Base-by-base conservation (phyloP, 2,329 filamentous ascomycete genomes). In the Microdochium paspali region DNA sequence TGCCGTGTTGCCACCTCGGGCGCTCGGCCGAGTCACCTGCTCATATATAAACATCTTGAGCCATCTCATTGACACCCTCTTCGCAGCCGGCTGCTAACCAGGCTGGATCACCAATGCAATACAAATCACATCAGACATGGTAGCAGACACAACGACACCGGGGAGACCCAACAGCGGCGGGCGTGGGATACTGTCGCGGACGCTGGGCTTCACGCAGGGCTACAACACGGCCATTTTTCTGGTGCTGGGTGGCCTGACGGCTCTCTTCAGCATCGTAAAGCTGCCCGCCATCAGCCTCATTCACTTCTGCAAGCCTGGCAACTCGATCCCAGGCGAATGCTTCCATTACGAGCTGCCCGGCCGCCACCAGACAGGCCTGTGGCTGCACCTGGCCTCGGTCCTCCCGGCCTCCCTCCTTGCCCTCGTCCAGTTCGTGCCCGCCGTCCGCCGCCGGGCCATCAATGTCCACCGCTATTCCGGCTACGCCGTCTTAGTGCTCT, bases 381-480 rank as follows among this genome's bases (percentile, higher is more conserved):
- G 69, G 10, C 49, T 75, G 10, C 74, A 78, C 49, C 58, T 77
- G 3, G 64, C 56, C 3, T 55, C 60, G 12, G 64, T 76, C n/a
- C 56, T 78, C 3, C 73, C 73, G 0, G 72, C 66, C 2, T 59
- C 60, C 9, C 51, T 76, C 2, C 62, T 77, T 4, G 66, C 63
- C 7, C 62, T 67, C 46, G 59, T 73, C 21, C 74, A 77, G 59
- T 77, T 78, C 52, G 56, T 74, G 2, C 74, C 74, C 1, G 52
- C 58, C 4, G 60, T 75, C 30, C 65, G 72, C 1, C 69, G 77
- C 53, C 74, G 68, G 52, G 55, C 63, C 46, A 62, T 79, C 1
- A 49, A 76, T 2, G 58, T 83, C 24, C 82, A 85, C 56, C 74
- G 81, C 1, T 68, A 84, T 47, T 78, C 74, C 46, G 82, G 82